These are phyloP conservation scores for Fragaria iinumae DNA, from an alignment of 306 rosid genomes.

Conservation along the genomic window DNA sequence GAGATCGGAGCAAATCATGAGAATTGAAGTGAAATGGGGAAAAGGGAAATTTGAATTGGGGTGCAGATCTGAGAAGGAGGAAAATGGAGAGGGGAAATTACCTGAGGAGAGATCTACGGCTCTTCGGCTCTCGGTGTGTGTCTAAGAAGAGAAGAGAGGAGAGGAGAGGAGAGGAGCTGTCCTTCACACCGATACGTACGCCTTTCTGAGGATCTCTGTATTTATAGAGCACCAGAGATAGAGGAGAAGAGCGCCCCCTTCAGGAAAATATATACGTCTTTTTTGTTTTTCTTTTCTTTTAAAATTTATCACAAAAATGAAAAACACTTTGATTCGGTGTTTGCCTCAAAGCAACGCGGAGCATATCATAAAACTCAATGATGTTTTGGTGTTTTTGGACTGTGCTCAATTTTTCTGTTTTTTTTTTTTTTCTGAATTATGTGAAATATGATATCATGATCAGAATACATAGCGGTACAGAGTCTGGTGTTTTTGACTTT, in stretches of 20 bases:
- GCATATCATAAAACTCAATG: neutral
- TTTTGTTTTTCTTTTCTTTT: neutral
- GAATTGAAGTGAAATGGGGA: neutral
- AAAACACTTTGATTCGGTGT: neutral
- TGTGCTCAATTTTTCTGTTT: too few relatives aligned
- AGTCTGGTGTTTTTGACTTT: too few relatives aligned
- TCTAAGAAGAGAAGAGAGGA: neutral
- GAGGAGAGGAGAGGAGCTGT: slow-evolving; percentile 15
- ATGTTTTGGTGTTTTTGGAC: neutral
- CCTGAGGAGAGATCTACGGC: slow-evolving; percentile 24
- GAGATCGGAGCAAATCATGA: slow-evolving; percentile 6
- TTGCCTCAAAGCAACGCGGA: neutral
- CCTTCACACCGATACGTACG: slow-evolving; percentile 7
- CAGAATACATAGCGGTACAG: too few relatives aligned
- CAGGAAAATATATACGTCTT: neutral
- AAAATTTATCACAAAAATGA: neutral
- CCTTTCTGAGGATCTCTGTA: neutral
- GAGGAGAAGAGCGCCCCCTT: neutral
- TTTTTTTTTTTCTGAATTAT: too few relatives aligned
- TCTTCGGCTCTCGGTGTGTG: neutral
- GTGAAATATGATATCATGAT: too few relatives aligned
- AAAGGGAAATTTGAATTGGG: neutral
- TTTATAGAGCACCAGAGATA: neutral
- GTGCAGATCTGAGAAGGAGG: neutral
- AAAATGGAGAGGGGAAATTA: slow-evolving; percentile 6